Percentiles rank a stretch among this genome's conserved stretches.
These are phyloP conservation scores for Aeminium ludgeri DNA, from an alignment of 495 filamentous ascomycete species.

Conservation along the genomic window DNA sequence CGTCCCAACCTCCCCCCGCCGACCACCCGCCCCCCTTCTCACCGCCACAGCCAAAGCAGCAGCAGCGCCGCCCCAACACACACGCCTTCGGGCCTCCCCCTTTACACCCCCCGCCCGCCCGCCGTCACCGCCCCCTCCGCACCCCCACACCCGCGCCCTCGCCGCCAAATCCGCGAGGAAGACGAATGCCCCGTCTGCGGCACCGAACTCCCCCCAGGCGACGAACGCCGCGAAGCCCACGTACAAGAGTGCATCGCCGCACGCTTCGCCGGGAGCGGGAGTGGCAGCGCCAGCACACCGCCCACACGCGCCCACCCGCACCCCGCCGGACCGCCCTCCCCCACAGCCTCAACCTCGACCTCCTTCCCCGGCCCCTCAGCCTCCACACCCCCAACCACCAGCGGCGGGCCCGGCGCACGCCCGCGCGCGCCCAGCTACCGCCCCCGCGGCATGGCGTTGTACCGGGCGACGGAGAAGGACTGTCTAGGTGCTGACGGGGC, in stretches of 20 bases:
- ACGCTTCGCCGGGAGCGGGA: slow-evolving; percentile 21
- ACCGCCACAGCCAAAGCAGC: slow-evolving; percentile 2
- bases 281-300: not conserved
- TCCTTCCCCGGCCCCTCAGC: not conserved
- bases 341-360: not conserved
- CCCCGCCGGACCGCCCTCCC: not conserved
- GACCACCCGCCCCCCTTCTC: not conserved
- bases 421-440: slow-evolving; percentile 12
- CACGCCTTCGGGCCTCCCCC: no score
- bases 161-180: slow-evolving; percentile 39
- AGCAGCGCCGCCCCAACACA: not conserved
- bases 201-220: slow-evolving; percentile 50
- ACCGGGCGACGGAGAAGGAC: slow-evolving; percentile 81
- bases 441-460: slow-evolving; percentile 32
- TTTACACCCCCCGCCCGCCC: not conserved
- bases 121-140: slow-evolving; percentile 7
- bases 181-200: slow-evolving; percentile 90
- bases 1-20: slow-evolving; percentile 1
- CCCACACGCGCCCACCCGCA: not conserved
- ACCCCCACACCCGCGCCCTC: slow-evolving; percentile 9
- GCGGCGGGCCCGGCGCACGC: not conserved
- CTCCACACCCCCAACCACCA: slow-evolving; percentile 3
- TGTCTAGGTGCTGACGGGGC: slow-evolving; percentile 51
- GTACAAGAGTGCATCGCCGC: slow-evolving; percentile 56
- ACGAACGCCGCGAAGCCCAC: slow-evolving; percentile 55